These are phyloP conservation scores for Mucor plumbeus DNA, from an alignment of 371 early-diverging fungal genomes.

Conservation along the genomic window DNA sequence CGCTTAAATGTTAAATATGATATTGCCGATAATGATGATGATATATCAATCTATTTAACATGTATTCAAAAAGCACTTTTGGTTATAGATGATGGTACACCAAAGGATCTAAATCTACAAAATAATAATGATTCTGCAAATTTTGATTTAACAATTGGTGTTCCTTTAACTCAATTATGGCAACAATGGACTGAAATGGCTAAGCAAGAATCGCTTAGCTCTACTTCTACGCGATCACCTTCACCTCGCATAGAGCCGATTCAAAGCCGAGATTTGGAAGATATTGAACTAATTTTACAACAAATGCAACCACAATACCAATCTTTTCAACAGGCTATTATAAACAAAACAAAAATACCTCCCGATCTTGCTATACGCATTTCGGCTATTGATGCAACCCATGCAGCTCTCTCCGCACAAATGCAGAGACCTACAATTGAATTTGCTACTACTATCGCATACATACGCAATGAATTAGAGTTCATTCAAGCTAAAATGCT, in stretches of 20 bases:
- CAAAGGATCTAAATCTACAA: slow-evolving; percentile 2
- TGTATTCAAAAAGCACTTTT: background rate
- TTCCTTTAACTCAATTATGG: slow-evolving; percentile 12
- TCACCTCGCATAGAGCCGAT: slow-evolving; percentile 13
- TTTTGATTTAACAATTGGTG: background rate
- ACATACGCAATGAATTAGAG: slow-evolving; percentile 54
- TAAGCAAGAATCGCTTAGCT: slow-evolving; percentile 6
- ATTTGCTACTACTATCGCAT: slow-evolving; percentile 13
- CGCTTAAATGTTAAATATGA: background rate
- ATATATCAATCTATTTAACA: background rate
- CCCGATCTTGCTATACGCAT: slow-evolving; percentile 25
- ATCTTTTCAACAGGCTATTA: background rate
- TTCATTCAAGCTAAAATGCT: slow-evolving; percentile 55
- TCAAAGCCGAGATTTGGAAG: slow-evolving; percentile 12
- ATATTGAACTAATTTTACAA: slow-evolving; percentile 6
- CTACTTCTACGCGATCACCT: slow-evolving; percentile 10
- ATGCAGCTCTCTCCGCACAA: slow-evolving; percentile 34
- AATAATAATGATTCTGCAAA: background rate
- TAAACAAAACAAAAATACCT: slow-evolving; percentile 9
- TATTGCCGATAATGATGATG: background rate
- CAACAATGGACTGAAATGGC: slow-evolving; percentile 17
- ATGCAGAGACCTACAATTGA: slow-evolving; percentile 19
- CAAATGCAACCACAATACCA: slow-evolving; percentile 3
- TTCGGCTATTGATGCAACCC: slow-evolving; percentile 37
- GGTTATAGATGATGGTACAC: background rate